Conservation (phyloP, 1,139 yeast genomes). For the Zhuliangozyma parablackwelliae region DNA sequence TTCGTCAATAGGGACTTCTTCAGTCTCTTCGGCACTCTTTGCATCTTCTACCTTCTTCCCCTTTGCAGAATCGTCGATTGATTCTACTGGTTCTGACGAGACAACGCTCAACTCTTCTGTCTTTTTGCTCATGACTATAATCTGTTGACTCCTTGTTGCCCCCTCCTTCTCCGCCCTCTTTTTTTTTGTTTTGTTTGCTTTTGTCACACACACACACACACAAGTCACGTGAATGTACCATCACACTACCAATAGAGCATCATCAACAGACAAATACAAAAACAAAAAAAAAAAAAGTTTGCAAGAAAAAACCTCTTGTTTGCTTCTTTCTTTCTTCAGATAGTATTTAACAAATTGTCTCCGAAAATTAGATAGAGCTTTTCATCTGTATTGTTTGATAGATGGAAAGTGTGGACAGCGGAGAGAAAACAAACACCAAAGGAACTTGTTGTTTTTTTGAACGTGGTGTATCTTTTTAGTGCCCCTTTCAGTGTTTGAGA, state of each 20-base stretch:
- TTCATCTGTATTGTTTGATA: constrained; percentile 30
- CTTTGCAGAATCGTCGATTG: constrained; percentile 11
- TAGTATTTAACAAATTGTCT: constrained; percentile 26
- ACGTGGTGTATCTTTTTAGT: not conserved
- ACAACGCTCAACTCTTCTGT: constrained; percentile 27
- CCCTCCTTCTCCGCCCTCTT: constrained; percentile 3
- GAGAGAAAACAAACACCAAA: constrained; percentile 39
- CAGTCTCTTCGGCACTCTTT: constrained; percentile 10
- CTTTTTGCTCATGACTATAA: constrained; percentile 13
- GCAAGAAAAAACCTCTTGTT: too few species aligned
- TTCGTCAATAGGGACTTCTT: constrained; percentile 11
- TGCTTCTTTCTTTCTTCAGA: constrained; percentile 14
- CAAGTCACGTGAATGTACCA: too few species aligned
- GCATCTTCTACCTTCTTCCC: constrained; percentile 7
- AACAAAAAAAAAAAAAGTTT: too few species aligned
- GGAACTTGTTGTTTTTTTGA: constrained; percentile 2
- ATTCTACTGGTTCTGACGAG: constrained; percentile 32
- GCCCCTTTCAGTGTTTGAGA: too few species aligned
- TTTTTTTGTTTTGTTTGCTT: constrained; percentile 19
- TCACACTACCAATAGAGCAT: too few species aligned
- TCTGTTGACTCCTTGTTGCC: not conserved
- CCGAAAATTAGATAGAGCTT: constrained; percentile 60
- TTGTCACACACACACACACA: too few species aligned
- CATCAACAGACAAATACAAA: too few species aligned
- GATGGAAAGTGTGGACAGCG: constrained; percentile 68